Percentiles rank a stretch among this genome's conserved stretches.
phyloP scores from a whole-genome alignment of 2,329 filamentous ascomycete species.

The Stagonosporopsis cucurbitacearum region DNA sequence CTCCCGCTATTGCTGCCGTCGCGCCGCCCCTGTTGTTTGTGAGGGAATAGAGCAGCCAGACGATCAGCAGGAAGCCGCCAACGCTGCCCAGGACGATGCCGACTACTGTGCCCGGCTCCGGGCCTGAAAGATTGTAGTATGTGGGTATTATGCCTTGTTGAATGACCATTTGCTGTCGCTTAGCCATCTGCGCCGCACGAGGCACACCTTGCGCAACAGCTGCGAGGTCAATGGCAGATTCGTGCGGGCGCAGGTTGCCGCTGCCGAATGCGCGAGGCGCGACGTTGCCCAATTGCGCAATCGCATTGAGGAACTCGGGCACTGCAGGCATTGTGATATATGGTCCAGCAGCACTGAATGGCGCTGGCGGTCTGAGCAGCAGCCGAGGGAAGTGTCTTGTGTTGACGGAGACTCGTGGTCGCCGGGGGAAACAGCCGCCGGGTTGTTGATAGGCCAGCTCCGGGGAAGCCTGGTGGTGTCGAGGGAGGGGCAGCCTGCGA shows the following conservation, averaged over 20 bases:
- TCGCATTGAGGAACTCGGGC: slow-evolving; percentile 26
- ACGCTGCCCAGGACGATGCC: slow-evolving; percentile 66
- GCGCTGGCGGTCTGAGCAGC: slow-evolving; percentile 12
- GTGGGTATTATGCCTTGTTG: slow-evolving; percentile 61
- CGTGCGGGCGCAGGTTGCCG: slow-evolving; percentile 25
- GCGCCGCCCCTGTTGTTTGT: slow-evolving; percentile 42
- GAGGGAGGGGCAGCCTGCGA: slow-evolving; percentile 23
- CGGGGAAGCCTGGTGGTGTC: slow-evolving; percentile 29
- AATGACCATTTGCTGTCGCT: slow-evolving; percentile 29
- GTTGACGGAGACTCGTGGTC: slow-evolving; percentile 17
- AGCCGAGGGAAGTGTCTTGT: slow-evolving; percentile 13
- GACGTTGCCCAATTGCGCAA: slow-evolving; percentile 32
- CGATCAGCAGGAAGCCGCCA: slow-evolving; percentile 59
- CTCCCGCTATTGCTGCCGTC: slow-evolving; percentile 51
- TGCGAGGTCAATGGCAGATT: slow-evolving; percentile 24
- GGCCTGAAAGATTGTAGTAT: slow-evolving; percentile 64
- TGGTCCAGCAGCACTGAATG: slow-evolving; percentile 13
- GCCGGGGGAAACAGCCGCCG: slow-evolving; percentile 24
- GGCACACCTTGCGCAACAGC: slow-evolving; percentile 22
- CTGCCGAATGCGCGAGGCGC: slow-evolving; percentile 26
- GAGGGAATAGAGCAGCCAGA: slow-evolving; percentile 58
- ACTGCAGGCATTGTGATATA: slow-evolving; percentile 39
- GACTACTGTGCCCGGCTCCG: slow-evolving; percentile 63
- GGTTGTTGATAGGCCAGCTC: slow-evolving; percentile 19
- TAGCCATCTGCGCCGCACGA: slow-evolving; percentile 18